Conservation (phyloP, 2,329 filamentous ascomycete species). For the Aureobasidium sp. region DNA sequence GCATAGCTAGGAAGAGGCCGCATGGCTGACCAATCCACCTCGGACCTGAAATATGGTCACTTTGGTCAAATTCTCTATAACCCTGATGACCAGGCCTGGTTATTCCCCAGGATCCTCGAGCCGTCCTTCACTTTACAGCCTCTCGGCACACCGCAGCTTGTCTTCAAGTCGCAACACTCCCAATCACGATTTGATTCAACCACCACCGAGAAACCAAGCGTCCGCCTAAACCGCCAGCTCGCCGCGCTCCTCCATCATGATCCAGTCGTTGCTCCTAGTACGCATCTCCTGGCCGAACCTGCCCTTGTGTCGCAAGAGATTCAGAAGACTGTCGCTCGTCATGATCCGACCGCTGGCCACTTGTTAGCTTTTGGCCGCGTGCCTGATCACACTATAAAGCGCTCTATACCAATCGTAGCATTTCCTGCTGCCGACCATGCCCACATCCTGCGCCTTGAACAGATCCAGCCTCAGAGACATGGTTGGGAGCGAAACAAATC, state of each 20-base stretch:
- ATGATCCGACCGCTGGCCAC: constrained; percentile 35
- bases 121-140: constrained; percentile 22
- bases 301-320: constrained; percentile 28
- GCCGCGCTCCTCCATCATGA: not conserved
- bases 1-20: constrained; percentile 32
- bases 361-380: constrained; percentile 53
- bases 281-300: not conserved
- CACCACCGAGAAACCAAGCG: constrained; percentile 18
- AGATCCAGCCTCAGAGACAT: constrained; percentile 46
- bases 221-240: constrained; percentile 3
- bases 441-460: constrained; percentile 51
- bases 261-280: not conserved
- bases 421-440: constrained; percentile 48
- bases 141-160: constrained; percentile 20
- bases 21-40: constrained; percentile 50
- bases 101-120: constrained; percentile 35
- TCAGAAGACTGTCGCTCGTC: constrained; percentile 24
- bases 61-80: constrained; percentile 46
- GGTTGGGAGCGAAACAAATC: constrained; percentile 47
- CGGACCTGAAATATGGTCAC: constrained; percentile 48
- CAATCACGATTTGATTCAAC: not conserved
- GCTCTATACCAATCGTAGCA: constrained; percentile 29
- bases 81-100: constrained; percentile 42
- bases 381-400: constrained; percentile 34
- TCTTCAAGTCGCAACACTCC: not conserved